Percentiles rank a stretch among this genome's conserved stretches.
These are phyloP conservation scores for Ophiostoma sp. DNA, from an alignment of 2,329 filamentous ascomycete genomes.

Conservation along the genomic window DNA sequence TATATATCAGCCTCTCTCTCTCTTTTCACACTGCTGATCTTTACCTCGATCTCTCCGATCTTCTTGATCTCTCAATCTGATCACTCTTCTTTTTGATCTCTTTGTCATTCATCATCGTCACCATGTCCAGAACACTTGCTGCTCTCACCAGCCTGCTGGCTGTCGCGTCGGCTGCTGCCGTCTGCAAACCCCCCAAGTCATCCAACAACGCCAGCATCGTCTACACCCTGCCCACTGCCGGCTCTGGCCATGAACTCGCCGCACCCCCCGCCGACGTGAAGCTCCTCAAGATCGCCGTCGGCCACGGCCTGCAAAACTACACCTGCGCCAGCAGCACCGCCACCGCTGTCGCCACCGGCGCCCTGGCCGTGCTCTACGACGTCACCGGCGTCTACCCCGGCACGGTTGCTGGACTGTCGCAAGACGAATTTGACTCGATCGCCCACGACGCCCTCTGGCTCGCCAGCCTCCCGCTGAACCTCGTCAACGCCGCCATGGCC, in stretches of 20 bases:
- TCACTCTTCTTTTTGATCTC: background rate
- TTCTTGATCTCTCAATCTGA: background rate
- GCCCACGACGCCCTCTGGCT: slow-evolving; percentile 38
- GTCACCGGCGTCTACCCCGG: slow-evolving; percentile 48
- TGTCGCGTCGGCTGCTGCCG: background rate
- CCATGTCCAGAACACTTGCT: background rate
- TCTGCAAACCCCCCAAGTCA: background rate
- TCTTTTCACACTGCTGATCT: background rate
- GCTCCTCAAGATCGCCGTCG: slow-evolving; percentile 53
- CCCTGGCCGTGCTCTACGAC: slow-evolving; percentile 57
- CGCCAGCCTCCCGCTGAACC: slow-evolving; percentile 45
- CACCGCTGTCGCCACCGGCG: slow-evolving; percentile 41
- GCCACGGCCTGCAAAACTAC: slow-evolving; percentile 65
- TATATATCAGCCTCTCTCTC: slow-evolving; percentile 1
- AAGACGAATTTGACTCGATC: slow-evolving; percentile 38
- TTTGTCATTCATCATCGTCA: background rate
- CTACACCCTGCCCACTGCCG: slow-evolving; percentile 1
- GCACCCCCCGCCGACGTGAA: slow-evolving; percentile 36
- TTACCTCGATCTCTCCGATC: background rate
- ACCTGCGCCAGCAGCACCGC: slow-evolving; percentile 44
- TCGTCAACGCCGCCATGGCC: slow-evolving; percentile 32
- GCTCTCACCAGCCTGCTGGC: background rate
- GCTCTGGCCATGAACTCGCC: slow-evolving; percentile 38
- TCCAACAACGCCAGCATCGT: background rate
- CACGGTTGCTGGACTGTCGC: slow-evolving; percentile 35